Percentiles rank a stretch among this genome's conserved stretches.
phyloP scores from a whole-genome alignment of 164 flowering plant species.

The Pachysandra terminalis region DNA sequence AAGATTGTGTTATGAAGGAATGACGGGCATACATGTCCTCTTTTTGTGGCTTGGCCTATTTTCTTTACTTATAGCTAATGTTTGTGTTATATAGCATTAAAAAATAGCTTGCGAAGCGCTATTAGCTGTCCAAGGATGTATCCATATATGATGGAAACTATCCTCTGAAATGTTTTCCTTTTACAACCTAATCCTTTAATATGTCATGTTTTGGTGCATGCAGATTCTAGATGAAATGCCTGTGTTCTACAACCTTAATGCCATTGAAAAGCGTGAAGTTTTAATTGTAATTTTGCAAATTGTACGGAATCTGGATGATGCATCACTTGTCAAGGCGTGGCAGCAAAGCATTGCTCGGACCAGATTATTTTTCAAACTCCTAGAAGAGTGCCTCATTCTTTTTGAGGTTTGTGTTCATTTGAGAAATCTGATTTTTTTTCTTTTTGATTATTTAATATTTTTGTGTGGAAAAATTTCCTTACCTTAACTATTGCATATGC shows the following conservation, averaged over 20 bases:
- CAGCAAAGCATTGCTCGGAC: constrained; percentile 97
- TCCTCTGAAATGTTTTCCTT: too few species aligned
- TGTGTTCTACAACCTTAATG: constrained; percentile 88
- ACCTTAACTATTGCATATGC: not conserved
- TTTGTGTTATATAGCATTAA: not conserved
- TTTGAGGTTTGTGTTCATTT: constrained; percentile 66
- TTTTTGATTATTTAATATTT: not conserved
- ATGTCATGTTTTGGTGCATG: constrained; percentile 14
- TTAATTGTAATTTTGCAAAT: constrained; percentile 81
- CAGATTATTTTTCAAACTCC: constrained; percentile 92
- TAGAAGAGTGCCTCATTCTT: constrained; percentile 84
- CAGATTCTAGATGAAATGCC: constrained; percentile 99
- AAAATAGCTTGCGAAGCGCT: not conserved
- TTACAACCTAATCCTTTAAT: constrained; percentile 2
- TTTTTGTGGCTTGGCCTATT: too few species aligned
- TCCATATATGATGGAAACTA: not conserved
- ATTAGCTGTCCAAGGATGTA: not conserved
- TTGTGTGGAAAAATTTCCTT: not conserved
- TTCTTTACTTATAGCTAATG: too few species aligned
- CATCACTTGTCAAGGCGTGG: constrained; percentile 94
- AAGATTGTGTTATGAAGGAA: too few species aligned
- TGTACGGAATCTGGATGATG: constrained; percentile 89
- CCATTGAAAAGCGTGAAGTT: constrained; percentile 92
- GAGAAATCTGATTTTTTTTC: constrained; percentile 10
- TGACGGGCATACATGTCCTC: too few species aligned